Percentiles rank a stretch among this genome's conserved stretches.
These are phyloP conservation scores for Schizophyllum commune DNA, from an alignment of 1,284 basidiomycete species.

Conservation along the genomic window DNA sequence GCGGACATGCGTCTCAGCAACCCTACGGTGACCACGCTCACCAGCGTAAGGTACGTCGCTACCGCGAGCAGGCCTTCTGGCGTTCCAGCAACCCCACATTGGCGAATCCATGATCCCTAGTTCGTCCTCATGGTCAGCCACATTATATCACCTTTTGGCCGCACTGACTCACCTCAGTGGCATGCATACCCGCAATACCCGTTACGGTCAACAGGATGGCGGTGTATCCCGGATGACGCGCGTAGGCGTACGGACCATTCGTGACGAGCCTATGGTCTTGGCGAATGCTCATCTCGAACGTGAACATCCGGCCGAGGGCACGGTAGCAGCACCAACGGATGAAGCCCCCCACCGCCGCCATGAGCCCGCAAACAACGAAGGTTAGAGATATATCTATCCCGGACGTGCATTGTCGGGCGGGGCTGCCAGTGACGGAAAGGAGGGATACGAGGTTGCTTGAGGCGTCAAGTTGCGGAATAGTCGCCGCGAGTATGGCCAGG, in stretches of 20 bases:
- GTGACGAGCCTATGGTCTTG: conserved; percentile 31
- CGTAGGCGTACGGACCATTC: conserved; percentile 29
- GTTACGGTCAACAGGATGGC: conserved; percentile 25
- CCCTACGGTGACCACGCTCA: conserved; percentile 22
- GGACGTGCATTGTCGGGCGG: conserved; percentile 12
- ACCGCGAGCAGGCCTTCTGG: conserved; percentile 19
- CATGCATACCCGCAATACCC: conserved; percentile 26
- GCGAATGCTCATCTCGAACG: conserved; percentile 34
- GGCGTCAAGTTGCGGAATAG: conserved; percentile 18
- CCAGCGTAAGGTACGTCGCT: conserved; percentile 17
- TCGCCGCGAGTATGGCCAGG: conserved; percentile 15
- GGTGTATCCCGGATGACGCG: conserved; percentile 33
- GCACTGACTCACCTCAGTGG: conserved; percentile 21
- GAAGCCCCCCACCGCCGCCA: conserved; percentile 21
- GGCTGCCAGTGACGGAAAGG: conserved; percentile 7
- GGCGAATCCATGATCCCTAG: conserved; percentile 34
- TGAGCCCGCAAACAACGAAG: conserved; percentile 1
- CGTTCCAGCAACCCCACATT: conserved; percentile 27
- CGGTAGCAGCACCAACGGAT: conserved; percentile 30
- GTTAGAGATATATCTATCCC: conserved; percentile 24
- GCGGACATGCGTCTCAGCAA: conserved; percentile 29
- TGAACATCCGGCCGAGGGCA: conserved; percentile 32
- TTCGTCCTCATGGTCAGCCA: neutral
- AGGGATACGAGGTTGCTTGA: conserved; percentile 23
- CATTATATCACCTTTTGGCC: neutral